phyloP scores from a whole-genome alignment of 1,284 basidiomycete genomes.

The Pseudozyma tsukubaensis region DNA sequence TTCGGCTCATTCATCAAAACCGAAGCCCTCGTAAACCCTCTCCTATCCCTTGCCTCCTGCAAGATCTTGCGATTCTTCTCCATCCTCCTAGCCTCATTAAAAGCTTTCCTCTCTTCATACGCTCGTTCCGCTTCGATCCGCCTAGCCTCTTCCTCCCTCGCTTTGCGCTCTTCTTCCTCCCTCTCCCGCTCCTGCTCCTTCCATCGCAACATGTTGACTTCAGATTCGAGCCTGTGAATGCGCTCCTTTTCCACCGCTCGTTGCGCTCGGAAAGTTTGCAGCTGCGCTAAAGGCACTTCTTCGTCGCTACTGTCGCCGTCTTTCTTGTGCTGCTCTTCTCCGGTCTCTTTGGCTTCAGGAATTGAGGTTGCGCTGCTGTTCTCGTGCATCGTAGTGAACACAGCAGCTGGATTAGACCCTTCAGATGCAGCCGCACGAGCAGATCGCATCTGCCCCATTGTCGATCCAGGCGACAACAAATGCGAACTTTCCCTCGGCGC shows the following conservation, averaged over 20 bases:
- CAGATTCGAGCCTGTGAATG: constrained; percentile 38
- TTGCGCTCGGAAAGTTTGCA: constrained; percentile 39
- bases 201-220: constrained; percentile 27
- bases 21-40: constrained; percentile 35
- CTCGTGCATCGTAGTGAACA: constrained; percentile 12
- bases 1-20: constrained; percentile 36
- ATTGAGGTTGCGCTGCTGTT: constrained; percentile 23
- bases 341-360: constrained; percentile 18
- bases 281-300: constrained; percentile 51
- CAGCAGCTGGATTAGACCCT: background rate
- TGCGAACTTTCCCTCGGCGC: constrained; percentile 24
- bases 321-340: constrained; percentile 8
- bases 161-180: constrained; percentile 35
- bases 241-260: constrained; percentile 32
- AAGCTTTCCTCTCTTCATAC: constrained; percentile 25
- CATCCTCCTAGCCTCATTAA: constrained; percentile 25
- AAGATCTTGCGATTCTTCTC: constrained; percentile 39
- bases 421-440: constrained; percentile 18
- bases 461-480: constrained; percentile 27
- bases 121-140: constrained; percentile 30
- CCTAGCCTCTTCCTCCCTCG: constrained; percentile 32
- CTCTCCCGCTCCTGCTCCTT: constrained; percentile 30
- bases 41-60: constrained; percentile 46
- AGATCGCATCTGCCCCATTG: constrained; percentile 1
- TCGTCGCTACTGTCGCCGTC: constrained; percentile 51